Conservation (phyloP, 2,329 filamentous ascomycete genomes). For the Blastomyces silverae region DNA sequence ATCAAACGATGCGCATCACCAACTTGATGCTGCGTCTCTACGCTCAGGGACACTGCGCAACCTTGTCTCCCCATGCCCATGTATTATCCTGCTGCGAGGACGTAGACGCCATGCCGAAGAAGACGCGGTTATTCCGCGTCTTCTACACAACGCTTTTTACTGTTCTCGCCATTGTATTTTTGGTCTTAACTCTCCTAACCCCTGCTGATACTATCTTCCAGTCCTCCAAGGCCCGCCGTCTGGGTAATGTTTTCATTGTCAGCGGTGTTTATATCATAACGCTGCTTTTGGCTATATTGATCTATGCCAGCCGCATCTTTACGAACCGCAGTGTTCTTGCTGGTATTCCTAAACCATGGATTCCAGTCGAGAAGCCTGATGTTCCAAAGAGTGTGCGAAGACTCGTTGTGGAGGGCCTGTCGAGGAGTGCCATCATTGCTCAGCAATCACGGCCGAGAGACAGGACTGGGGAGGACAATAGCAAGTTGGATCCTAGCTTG, state of each 20-base stretch:
- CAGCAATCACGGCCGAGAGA: conserved; percentile 69
- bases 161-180: conserved; percentile 64
- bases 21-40: conserved; percentile 9
- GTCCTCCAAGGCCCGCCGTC: conserved; percentile 57
- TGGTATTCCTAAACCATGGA: conserved; percentile 77
- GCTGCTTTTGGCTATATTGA: conserved; percentile 60
- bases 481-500: conserved; percentile 17
- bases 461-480: conserved; percentile 37
- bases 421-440: conserved; percentile 71
- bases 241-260: conserved; percentile 78
- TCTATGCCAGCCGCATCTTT: conserved; percentile 80
- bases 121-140: conserved; percentile 58
- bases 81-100: conserved; percentile 3
- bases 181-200: conserved; percentile 68
- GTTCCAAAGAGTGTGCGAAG: conserved; percentile 66
- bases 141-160: conserved; percentile 75
- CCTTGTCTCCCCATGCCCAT: not conserved
- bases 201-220: conserved; percentile 77
- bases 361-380: conserved; percentile 80
- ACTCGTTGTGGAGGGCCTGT: conserved; percentile 66
- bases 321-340: conserved; percentile 72
- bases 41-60: conserved; percentile 1
- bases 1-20: not conserved
- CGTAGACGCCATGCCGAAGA: conserved; percentile 2
- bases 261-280: conserved; percentile 68